These are phyloP conservation scores for Rhizopogon sp. DNA, from an alignment of 768 basidiomycete genomes.

Conservation along the genomic window DNA sequence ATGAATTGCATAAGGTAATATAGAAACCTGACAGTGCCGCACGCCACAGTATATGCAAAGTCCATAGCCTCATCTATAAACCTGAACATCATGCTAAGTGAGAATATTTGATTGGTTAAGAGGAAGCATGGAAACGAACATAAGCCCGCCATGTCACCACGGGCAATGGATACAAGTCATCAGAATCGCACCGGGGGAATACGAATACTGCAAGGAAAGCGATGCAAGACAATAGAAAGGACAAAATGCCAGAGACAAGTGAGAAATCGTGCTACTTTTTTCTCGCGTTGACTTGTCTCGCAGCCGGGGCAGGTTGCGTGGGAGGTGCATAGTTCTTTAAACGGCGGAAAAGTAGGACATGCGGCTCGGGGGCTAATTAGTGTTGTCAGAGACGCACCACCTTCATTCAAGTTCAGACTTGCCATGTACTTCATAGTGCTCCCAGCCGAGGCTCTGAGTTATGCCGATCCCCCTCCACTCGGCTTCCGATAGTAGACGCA, in stretches of 20 bases:
- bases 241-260: constrained; percentile 16
- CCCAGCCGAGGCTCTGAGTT: constrained; percentile 94
- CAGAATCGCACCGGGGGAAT: neutral
- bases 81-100: neutral
- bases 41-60: neutral
- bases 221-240: constrained; percentile 12
- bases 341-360: constrained; percentile 90
- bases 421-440: constrained; percentile 98
- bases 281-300: constrained; percentile 37
- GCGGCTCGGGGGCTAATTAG: constrained; percentile 77
- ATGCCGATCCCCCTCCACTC: constrained; percentile 98
- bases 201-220: constrained; percentile 5
- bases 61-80: neutral
- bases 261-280: constrained; percentile 32
- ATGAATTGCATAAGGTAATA: neutral
- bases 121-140: neutral
- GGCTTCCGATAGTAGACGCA: constrained; percentile 77
- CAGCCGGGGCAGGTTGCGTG: constrained; percentile 32
- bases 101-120: neutral
- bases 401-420: constrained; percentile 13
- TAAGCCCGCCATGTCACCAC: neutral
- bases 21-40: neutral
- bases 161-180: neutral
- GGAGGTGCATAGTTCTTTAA: constrained; percentile 61
- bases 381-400: constrained; percentile 9